A percentile compares a stretch with the other conserved stretches of the same genome.
These are phyloP conservation scores for Pelargonium myrrhifolium DNA, from an alignment of 441 rosid species.

Conservation along the genomic window DNA sequence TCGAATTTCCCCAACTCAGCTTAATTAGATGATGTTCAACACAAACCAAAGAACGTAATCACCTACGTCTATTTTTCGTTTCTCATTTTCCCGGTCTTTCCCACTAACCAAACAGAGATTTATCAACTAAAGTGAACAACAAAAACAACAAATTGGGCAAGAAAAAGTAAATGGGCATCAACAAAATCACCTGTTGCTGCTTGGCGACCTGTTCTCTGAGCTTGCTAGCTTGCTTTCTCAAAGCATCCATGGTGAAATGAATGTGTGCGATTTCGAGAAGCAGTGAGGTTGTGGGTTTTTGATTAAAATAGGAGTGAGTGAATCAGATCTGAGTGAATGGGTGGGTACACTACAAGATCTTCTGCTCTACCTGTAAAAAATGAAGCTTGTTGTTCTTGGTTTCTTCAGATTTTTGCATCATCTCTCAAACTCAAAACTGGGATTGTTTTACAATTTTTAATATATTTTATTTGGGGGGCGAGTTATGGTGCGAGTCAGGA, in stretches of 20 bases:
- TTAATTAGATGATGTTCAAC: neutral
- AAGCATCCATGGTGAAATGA: slow-evolving; percentile 61
- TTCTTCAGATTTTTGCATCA: too few species aligned
- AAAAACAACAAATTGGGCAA: neutral
- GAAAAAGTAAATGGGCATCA: neutral
- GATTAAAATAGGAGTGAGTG: too few species aligned
- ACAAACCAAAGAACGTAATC: neutral
- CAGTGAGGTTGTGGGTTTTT: too few species aligned
- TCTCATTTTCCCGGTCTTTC: neutral
- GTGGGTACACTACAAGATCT: too few species aligned
- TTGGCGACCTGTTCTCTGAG: slow-evolving; percentile 85
- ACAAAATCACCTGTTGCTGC: slow-evolving; percentile 59
- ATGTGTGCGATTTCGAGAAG: too few species aligned
- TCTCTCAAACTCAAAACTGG: too few species aligned
- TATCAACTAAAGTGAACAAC: neutral
- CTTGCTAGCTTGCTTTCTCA: slow-evolving; percentile 87
- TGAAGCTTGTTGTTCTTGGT: too few species aligned
- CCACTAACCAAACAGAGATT: neutral
- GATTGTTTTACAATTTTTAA: too few species aligned
- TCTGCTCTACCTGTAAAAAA: too few species aligned
- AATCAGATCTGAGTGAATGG: too few species aligned
- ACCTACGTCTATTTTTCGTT: neutral
- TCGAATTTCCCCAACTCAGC: neutral
- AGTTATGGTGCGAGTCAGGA: too few species aligned
- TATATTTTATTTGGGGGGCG: too few species aligned